Evolutionary conservation across 2,329 filamentous ascomycete genomes (phyloP).

Genomic region (Exophiala viscosa): DNA sequence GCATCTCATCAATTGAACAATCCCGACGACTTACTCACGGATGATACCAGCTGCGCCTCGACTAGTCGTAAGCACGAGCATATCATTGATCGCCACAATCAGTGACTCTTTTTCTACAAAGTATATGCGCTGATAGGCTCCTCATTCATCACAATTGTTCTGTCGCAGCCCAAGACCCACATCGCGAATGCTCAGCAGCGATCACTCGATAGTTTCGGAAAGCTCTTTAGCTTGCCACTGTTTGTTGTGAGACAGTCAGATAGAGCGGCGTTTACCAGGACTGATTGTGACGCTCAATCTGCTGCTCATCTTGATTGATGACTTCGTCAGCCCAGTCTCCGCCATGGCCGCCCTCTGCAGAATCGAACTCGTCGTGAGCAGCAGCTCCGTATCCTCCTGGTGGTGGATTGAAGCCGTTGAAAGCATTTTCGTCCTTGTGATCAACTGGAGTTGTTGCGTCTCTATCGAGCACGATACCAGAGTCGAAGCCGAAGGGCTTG

Average conservation of each 20-base stretch:
- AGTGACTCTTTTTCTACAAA: no score
- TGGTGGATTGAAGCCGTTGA: not conserved
- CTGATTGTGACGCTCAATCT: not conserved
- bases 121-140: no score
- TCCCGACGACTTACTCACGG: no score
- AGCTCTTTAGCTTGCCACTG: not conserved
- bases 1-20: no score
- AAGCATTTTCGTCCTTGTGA: not conserved
- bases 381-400: not conserved
- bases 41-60: no score
- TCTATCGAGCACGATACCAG: not conserved
- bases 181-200: no score
- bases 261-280: slow-evolving; percentile 3
- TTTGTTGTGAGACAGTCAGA: not conserved
- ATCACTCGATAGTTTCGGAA: not conserved
- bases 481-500: slow-evolving; percentile 3
- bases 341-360: slow-evolving; percentile 1
- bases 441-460: not conserved
- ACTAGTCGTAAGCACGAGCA: no score
- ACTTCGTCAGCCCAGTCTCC: slow-evolving; percentile 23
- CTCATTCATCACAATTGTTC: no score
- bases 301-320: slow-evolving; percentile 11
- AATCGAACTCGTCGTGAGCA: not conserved
- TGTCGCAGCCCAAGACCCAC: no score
- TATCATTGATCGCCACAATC: no score